Evolutionary conservation across 208 protist genomes (phyloP).

Genomic region (Wallacemonas sp.): DNA sequence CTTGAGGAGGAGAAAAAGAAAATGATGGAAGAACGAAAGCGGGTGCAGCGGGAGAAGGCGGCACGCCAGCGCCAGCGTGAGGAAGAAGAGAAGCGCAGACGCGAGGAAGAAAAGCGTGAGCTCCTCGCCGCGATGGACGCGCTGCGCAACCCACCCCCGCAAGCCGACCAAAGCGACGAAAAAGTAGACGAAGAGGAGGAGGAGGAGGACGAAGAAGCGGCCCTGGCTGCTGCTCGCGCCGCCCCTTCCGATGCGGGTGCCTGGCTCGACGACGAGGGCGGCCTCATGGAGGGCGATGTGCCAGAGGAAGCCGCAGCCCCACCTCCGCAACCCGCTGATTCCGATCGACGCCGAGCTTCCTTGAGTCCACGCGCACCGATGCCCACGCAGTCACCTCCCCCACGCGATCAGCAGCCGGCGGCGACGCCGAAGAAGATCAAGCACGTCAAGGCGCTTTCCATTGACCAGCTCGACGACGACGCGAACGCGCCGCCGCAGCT

Average conservation of each 20-base stretch:
- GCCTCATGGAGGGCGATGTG: neutral
- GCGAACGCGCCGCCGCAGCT: conserved; percentile 6
- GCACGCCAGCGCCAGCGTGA: conserved; percentile 6
- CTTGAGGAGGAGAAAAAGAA: conserved; percentile 3
- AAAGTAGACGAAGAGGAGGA: neutral
- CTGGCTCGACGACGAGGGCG: conserved; percentile 11
- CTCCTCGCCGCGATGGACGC: conserved; percentile 9
- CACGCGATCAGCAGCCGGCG: conserved; percentile 6
- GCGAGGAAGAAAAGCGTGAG: conserved; percentile 6
- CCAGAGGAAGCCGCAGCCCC: neutral
- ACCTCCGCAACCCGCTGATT: neutral
- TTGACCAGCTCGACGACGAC: neutral
- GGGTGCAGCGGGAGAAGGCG: neutral
- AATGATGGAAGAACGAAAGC: conserved; percentile 4
- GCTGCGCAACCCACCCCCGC: neutral
- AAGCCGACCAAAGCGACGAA: neutral
- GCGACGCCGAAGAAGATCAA: conserved; percentile 5
- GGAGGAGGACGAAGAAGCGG: neutral
- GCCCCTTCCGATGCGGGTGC: conserved; percentile 6
- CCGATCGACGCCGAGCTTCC: too few species aligned
- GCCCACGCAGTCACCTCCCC: neutral
- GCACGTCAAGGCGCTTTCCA: neutral
- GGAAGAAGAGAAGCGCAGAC: neutral
- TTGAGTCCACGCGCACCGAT: neutral
- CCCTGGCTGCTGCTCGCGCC: neutral